Evolutionary conservation across 2,329 filamentous ascomycete genomes (phyloP).

Genomic region (Nakataea oryzae): DNA sequence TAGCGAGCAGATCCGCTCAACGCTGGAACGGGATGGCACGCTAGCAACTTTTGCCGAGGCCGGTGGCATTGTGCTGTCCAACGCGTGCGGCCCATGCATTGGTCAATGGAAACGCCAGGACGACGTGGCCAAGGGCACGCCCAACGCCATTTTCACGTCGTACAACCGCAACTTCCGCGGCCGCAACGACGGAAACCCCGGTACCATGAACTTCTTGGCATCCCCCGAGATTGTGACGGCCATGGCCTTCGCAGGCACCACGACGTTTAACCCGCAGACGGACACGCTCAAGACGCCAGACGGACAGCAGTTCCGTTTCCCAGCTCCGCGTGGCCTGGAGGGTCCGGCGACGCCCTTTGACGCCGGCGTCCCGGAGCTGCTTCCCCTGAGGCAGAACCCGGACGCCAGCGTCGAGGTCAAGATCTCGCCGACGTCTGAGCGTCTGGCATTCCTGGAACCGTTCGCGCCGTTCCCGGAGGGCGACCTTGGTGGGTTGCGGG

Average conservation of each 20-base stretch:
- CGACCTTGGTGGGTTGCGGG: slow-evolving; percentile 68
- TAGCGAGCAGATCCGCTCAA: slow-evolving; percentile 93
- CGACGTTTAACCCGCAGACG: slow-evolving; percentile 92
- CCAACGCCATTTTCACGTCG: slow-evolving; percentile 90
- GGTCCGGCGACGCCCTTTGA: slow-evolving; percentile 60
- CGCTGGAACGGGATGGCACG: slow-evolving; percentile 79
- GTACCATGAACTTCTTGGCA: slow-evolving; percentile 97
- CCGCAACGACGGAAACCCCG: slow-evolving; percentile 91
- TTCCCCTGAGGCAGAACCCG: slow-evolving; percentile 53
- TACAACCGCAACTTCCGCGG: slow-evolving; percentile 99
- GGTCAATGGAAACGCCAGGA: slow-evolving; percentile 94
- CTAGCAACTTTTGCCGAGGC: slow-evolving; percentile 77
- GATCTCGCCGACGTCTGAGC: slow-evolving; percentile 78
- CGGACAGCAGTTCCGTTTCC: slow-evolving; percentile 77
- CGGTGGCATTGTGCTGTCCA: slow-evolving; percentile 82
- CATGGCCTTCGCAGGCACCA: slow-evolving; percentile 84
- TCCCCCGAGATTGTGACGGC: slow-evolving; percentile 95
- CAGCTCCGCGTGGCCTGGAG: slow-evolving; percentile 62
- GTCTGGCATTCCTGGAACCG: slow-evolving; percentile 82
- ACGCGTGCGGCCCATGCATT: slow-evolving; percentile 89
- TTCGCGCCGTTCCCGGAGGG: slow-evolving; percentile 71
- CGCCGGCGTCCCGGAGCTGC: slow-evolving; percentile 61
- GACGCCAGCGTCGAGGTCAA: slow-evolving; percentile 62
- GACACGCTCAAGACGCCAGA: slow-evolving; percentile 72
- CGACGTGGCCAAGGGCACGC: slow-evolving; percentile 69